Evolutionary conservation across 805 yeast genomes (phyloP).

Genomic region (Wickerhamomyces strasburgensis): DNA sequence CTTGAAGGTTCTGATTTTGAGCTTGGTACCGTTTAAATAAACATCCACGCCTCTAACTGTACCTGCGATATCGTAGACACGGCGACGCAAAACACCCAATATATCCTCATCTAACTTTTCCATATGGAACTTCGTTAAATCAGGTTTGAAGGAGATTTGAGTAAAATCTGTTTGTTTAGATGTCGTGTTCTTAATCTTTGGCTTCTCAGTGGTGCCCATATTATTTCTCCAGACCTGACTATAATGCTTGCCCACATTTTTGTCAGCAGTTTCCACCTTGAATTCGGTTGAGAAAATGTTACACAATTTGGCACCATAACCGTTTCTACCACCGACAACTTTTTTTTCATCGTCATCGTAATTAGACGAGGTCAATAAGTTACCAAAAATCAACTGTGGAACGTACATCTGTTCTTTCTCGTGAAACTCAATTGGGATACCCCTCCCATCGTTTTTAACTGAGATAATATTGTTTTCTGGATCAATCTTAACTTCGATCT

Average conservation of each 20-base stretch:
- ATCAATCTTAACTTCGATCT: slow-evolving; percentile 76
- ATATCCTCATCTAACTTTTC: slow-evolving; percentile 76
- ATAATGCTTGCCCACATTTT: slow-evolving; percentile 54
- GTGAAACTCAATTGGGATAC: slow-evolving; percentile 94
- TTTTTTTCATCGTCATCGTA: slow-evolving; percentile 94
- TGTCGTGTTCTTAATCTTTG: slow-evolving; percentile 49
- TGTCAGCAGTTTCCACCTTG: slow-evolving; percentile 84
- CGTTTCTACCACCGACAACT: slow-evolving; percentile 98
- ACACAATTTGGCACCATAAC: slow-evolving; percentile 96
- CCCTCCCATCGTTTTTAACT: slow-evolving; percentile 89
- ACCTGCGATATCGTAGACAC: slow-evolving; percentile 95
- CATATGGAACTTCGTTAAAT: slow-evolving; percentile 81
- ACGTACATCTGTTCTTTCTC: slow-evolving; percentile 87
- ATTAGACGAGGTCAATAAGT: slow-evolving; percentile 88
- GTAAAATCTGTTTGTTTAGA: slow-evolving; percentile 65
- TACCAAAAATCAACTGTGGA: slow-evolving; percentile 95
- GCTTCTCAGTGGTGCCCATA: slow-evolving; percentile 74
- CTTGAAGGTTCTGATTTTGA: slow-evolving; percentile 73
- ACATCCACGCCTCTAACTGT: slow-evolving; percentile 81
- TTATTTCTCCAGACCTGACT: slow-evolving; percentile 83
- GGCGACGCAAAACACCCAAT: slow-evolving; percentile 78
- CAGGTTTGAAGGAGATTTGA: slow-evolving; percentile 84
- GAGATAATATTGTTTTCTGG: slow-evolving; percentile 68
- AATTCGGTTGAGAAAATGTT: slow-evolving; percentile 91
- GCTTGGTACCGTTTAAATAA: slow-evolving; percentile 65